A percentile compares a stretch with the other conserved stretches of the same genome.
Conservation (phyloP, 805 yeast species). For the Zygoascus bituminiphila region DNA sequence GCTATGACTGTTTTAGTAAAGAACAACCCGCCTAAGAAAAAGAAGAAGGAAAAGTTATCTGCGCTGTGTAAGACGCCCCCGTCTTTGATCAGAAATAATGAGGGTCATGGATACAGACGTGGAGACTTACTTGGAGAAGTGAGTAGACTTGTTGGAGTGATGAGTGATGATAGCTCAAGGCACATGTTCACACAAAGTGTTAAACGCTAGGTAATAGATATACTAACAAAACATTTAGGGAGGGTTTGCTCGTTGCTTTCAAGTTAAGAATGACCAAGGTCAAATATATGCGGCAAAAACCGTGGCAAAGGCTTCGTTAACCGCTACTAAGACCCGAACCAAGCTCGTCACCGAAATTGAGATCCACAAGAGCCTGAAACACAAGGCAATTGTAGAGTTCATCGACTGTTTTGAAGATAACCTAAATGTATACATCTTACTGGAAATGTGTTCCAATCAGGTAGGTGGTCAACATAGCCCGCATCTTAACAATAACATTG, state of each 20-base stretch:
- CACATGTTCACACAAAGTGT: too few species aligned
- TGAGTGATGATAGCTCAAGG: too few species aligned
- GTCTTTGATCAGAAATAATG: constrained; percentile 76
- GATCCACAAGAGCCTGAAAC: constrained; percentile 83
- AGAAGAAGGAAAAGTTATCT: constrained; percentile 82
- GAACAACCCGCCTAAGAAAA: constrained; percentile 23
- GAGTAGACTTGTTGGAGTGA: too few species aligned
- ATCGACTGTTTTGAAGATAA: constrained; percentile 97
- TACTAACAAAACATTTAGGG: constrained; percentile 38
- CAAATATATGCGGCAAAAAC: constrained; percentile 92
- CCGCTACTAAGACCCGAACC: constrained; percentile 76
- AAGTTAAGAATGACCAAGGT: constrained; percentile 83
- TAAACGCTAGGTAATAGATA: constrained; percentile 9
- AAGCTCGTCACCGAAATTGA: constrained; percentile 84
- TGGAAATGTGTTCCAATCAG: constrained; percentile 93
- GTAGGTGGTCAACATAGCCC: constrained; percentile 25
- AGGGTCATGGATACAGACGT: constrained; percentile 82
- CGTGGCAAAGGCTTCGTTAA: constrained; percentile 90
- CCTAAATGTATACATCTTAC: constrained; percentile 80
- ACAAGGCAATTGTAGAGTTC: constrained; percentile 84
- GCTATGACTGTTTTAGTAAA: background rate
- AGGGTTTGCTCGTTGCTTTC: constrained; percentile 97
- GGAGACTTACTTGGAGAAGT: constrained; percentile 82
- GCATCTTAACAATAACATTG: background rate
- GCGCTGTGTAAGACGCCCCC: constrained; percentile 96